These are phyloP conservation scores for Cajanus cajan DNA, from an alignment of 306 rosid species.

Conservation along the genomic window DNA sequence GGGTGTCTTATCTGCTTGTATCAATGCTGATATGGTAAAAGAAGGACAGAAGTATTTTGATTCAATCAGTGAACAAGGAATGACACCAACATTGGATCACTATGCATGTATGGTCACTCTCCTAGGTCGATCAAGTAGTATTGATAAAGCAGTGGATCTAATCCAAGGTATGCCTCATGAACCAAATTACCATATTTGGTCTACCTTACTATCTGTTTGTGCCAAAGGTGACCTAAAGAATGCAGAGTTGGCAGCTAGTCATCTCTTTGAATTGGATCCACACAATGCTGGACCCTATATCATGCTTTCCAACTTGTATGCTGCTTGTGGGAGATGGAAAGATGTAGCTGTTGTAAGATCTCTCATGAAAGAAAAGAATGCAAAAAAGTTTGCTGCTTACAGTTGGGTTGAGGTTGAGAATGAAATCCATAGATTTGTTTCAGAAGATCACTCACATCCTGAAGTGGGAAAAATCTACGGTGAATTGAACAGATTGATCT, in stretches of 20 bases:
- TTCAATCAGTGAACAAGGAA: constrained; percentile 43
- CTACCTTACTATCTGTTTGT: constrained; percentile 42
- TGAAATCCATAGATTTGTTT: constrained; percentile 48
- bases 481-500: constrained; percentile 36
- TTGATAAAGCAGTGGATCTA: constrained; percentile 40
- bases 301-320: constrained; percentile 54
- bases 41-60: constrained; percentile 45
- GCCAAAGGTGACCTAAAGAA: constrained; percentile 38
- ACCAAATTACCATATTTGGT: constrained; percentile 46
- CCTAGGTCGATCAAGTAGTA: constrained; percentile 42
- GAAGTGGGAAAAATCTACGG: constrained; percentile 33
- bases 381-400: constrained; percentile 53
- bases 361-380: constrained; percentile 41
- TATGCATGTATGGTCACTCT: constrained; percentile 52
- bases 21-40: constrained; percentile 37
- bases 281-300: constrained; percentile 49
- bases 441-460: constrained; percentile 44
- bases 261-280: constrained; percentile 46
- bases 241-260: constrained; percentile 46
- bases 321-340: constrained; percentile 51
- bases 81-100: constrained; percentile 51
- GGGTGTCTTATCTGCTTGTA: constrained; percentile 50
- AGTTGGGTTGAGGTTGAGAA: constrained; percentile 48
- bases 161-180: constrained; percentile 43
- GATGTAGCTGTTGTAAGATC: constrained; percentile 44